Percentiles rank a stretch among this genome's conserved stretches.
Conservation (phyloP, 257 asterid genomes). For the Pogostemon cablin region DNA sequence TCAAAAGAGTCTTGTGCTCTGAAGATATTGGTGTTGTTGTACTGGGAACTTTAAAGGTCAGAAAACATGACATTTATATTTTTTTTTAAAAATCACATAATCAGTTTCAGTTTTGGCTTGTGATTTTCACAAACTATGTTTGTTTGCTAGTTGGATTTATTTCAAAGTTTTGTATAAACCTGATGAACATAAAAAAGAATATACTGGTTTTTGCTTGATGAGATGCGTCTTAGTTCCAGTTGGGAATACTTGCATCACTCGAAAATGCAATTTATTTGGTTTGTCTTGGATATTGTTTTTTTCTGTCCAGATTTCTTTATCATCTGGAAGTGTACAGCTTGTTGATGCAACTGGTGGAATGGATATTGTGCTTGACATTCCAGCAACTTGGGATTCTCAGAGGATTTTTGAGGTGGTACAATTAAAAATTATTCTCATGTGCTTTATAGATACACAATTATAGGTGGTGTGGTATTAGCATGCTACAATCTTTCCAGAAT, state of each 20-base stretch:
- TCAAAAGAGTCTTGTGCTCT: conserved; percentile 48
- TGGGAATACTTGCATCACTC: not conserved
- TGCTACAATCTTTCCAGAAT: not conserved
- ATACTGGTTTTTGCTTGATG: not conserved
- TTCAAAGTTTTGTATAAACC: conserved; percentile 11
- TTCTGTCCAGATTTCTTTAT: conserved; percentile 61
- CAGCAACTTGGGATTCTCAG: conserved; percentile 53
- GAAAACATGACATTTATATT: conserved; percentile 11
- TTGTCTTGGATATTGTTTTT: conserved; percentile 33
- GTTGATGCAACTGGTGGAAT: conserved; percentile 89
- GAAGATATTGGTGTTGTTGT: conserved; percentile 64
- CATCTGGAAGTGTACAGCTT: conserved; percentile 87
- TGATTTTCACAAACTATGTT: conserved; percentile 16
- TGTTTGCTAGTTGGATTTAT: conserved; percentile 20
- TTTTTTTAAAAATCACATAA: conserved; percentile 10
- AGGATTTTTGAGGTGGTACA: conserved; percentile 69
- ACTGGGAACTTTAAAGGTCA: conserved; percentile 77
- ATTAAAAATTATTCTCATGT: conserved; percentile 23
- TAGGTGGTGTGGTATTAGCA: conserved; percentile 1
- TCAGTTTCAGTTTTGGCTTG: conserved; percentile 26
- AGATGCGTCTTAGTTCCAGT: conserved; percentile 21
- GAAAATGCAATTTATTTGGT: not conserved
- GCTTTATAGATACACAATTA: conserved; percentile 3
- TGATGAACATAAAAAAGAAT: conserved; percentile 12
- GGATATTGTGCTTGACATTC: conserved; percentile 62